Base-by-base conservation (phyloP, 495 filamentous ascomycete species). In the Aspergillus wentii region DNA sequence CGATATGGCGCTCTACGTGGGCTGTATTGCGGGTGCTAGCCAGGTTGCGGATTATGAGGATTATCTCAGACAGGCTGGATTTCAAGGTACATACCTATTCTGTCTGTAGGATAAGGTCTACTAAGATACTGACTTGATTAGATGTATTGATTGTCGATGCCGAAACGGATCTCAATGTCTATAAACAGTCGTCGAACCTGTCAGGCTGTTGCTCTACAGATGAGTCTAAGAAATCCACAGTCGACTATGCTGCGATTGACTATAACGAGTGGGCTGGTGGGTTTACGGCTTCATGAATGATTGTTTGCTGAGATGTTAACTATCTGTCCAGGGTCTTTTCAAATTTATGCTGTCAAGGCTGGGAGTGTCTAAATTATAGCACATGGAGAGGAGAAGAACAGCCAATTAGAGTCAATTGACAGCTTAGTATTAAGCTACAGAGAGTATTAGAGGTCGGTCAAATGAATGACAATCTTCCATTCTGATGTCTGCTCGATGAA, bases 1-100 rank as follows among this genome's bases (percentile, higher is more conserved):
- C 2, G 56, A 73, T 55, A 49, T 76, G 13, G 64, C 69, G 15
- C 47, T 79, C 30, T 78, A 82, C 52, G 71, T 77, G 21, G 79
- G 78, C 1, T 84, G 81, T 40, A 63, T 83, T 22, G 64, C 71
- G 6, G 79, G 82, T 13, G 77, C 79, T 0, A 78, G 74, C 34
- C 38, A 60, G 50, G 52, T 78, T 15, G 46, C 33, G 7, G 65
- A 75, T 39, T 84, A 84, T 54, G 68, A 82, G 51, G 30, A 34
- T 7, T 83, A 73, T 46, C 48, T 86, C 18, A 44, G 46, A 10
- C 59, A 66, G 6, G 72, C 64, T 0, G 79, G 79, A 8, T 84
- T 84, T 46, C 31, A 56, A 32, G 72, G 77, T 80, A 55, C 34
- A 49, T 20, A 26, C 6, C 22, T 10, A 27, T 21, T 32, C n/a